A percentile compares a stretch with the other conserved stretches of the same genome.
Evolutionary conservation across 495 filamentous ascomycete genomes (phyloP).

Genomic region (Pyrenopolyporus hunteri): DNA sequence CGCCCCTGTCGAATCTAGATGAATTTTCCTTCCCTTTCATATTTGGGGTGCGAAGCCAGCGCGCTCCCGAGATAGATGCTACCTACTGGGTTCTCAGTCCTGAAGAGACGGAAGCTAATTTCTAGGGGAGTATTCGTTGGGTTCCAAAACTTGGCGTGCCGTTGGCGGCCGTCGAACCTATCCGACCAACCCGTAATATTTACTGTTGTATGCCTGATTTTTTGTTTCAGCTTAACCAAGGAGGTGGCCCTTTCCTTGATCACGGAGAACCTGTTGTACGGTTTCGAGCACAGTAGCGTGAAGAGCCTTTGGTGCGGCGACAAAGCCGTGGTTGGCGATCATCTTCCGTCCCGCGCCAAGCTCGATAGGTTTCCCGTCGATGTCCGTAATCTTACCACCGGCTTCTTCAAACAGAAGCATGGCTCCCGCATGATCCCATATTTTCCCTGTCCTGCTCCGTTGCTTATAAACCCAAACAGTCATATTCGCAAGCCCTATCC

Average conservation of each 20-base stretch:
- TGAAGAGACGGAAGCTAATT: too few species aligned
- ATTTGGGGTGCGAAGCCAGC: too few species aligned
- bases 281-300: slow-evolving; percentile 46
- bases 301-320: slow-evolving; percentile 48
- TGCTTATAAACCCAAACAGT: slow-evolving; percentile 67
- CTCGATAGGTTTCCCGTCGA: slow-evolving; percentile 57
- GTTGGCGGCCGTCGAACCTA: too few species aligned
- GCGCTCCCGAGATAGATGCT: too few species aligned
- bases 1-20: too few species aligned
- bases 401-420: slow-evolving; percentile 71
- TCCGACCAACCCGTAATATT: too few species aligned
- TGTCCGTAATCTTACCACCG: slow-evolving; percentile 67
- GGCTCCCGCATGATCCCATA: slow-evolving; percentile 76
- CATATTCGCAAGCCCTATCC: slow-evolving; percentile 63
- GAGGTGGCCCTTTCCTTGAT: slow-evolving; percentile 42
- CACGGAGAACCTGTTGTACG: slow-evolving; percentile 43
- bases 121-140: too few species aligned
- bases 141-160: too few species aligned
- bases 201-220: too few species aligned
- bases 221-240: slow-evolving; percentile 33
- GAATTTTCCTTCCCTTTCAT: too few species aligned
- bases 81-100: too few species aligned
- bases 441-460: slow-evolving; percentile 59
- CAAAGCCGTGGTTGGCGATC: slow-evolving; percentile 55
- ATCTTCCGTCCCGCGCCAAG: slow-evolving; percentile 49